These are phyloP conservation scores for Sordariomycetes sp. DNA, from an alignment of 2,329 filamentous ascomycete genomes.

Conservation along the genomic window DNA sequence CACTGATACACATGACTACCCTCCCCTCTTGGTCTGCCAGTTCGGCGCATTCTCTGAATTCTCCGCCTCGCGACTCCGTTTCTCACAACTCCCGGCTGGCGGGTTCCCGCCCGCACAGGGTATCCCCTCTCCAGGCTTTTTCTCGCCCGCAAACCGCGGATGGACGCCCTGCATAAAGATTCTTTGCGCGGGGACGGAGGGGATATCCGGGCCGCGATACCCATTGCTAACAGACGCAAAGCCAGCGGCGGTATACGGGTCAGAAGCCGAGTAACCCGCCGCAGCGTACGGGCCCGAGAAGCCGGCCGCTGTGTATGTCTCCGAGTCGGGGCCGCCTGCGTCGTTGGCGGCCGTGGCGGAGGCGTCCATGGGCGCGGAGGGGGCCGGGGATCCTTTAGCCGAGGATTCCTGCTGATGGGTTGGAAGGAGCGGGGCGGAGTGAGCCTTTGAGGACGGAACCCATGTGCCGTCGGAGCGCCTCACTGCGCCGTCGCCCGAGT, in stretches of 20 bases:
- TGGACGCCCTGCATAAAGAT: background rate
- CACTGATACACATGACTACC: background rate
- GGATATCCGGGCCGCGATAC: background rate
- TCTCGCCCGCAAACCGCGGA: background rate
- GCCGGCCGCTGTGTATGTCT: background rate
- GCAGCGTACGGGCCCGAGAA: background rate
- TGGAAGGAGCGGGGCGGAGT: background rate
- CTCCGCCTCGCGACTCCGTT: background rate
- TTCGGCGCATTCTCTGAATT: background rate
- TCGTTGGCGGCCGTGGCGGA: background rate
- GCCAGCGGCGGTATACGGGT: too few relatives aligned
- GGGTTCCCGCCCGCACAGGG: background rate
- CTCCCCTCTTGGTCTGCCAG: background rate
- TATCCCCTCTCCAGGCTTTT: background rate
- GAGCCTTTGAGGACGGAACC: background rate
- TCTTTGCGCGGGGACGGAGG: background rate
- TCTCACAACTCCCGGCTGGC: background rate
- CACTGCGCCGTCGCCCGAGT: constrained; percentile 4
- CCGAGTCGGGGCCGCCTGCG: background rate
- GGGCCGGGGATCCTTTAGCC: background rate
- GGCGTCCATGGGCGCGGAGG: background rate
- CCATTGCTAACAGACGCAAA: background rate
- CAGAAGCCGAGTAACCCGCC: background rate
- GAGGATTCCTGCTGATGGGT: background rate
- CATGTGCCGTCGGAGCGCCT: constrained; percentile 6